A percentile compares a stretch with the other conserved stretches of the same genome.
Evolutionary conservation across 1,139 yeast species (phyloP).

Genomic region (Sugiyamaella japonica): DNA sequence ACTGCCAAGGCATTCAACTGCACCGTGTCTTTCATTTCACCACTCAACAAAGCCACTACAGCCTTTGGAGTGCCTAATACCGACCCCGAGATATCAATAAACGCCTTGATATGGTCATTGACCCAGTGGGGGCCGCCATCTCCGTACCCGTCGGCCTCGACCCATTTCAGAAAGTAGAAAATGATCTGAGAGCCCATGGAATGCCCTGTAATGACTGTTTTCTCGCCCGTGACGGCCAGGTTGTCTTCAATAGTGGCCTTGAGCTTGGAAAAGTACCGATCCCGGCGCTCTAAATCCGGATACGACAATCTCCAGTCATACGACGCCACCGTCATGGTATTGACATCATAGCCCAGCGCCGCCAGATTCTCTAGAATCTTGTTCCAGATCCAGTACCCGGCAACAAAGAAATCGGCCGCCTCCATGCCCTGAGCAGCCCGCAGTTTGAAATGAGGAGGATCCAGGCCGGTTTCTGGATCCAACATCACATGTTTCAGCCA

Average conservation of each 20-base stretch:
- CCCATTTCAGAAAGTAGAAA: conserved; percentile 92
- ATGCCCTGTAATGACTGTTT: conserved; percentile 80
- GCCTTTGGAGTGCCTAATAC: conserved; percentile 92
- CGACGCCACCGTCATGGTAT: conserved; percentile 85
- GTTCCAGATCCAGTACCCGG: conserved; percentile 99
- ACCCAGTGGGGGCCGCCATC: conserved; percentile 91
- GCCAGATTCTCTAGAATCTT: conserved; percentile 89
- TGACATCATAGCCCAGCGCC: conserved; percentile 90
- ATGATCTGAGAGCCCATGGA: conserved; percentile 95
- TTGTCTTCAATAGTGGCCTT: conserved; percentile 68
- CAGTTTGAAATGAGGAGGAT: conserved; percentile 76
- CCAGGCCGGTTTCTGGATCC: conserved; percentile 88
- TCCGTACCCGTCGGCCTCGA: conserved; percentile 87
- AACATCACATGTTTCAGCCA: conserved; percentile 91
- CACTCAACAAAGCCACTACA: conserved; percentile 84
- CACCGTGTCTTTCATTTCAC: conserved; percentile 97
- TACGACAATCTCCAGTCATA: conserved; percentile 96
- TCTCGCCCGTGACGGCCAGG: conserved; percentile 57
- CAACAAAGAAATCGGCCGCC: conserved; percentile 93
- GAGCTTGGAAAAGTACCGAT: conserved; percentile 75
- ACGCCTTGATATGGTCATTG: conserved; percentile 73
- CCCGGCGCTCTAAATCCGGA: conserved; percentile 82
- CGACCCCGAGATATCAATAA: conserved; percentile 85
- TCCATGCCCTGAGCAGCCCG: conserved; percentile 97
- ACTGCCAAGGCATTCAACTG: conserved; percentile 91